Conservation (phyloP, 1,284 basidiomycete species). For the Ganoderma sp. region DNA sequence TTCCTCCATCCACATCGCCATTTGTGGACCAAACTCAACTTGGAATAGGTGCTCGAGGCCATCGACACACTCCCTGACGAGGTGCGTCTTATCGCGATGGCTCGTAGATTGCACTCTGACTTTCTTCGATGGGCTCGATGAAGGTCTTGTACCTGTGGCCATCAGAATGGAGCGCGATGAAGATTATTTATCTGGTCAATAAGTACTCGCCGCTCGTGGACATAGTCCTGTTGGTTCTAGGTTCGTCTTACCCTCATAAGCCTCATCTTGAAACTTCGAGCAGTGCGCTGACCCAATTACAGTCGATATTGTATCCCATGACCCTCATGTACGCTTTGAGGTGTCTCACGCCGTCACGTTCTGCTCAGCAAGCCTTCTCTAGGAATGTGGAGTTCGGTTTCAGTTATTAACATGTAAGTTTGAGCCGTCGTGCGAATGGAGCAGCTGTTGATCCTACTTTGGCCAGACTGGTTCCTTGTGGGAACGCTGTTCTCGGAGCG, state of each 20-base stretch:
- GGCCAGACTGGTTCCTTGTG: conserved; percentile 3
- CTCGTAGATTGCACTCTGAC: neutral
- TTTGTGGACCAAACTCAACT: neutral
- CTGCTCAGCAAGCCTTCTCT: neutral
- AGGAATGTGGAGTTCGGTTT: neutral
- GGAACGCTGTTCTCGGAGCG: conserved; percentile 4
- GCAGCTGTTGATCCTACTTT: too few species aligned
- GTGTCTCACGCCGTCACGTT: too few species aligned
- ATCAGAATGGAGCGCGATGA: conserved; percentile 7
- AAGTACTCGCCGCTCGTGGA: conserved; percentile 7
- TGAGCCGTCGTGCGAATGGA: neutral
- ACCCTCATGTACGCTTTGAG: neutral
- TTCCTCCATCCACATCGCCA: neutral
- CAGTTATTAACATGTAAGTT: neutral
- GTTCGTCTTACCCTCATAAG: neutral
- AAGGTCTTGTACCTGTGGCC: conserved; percentile 5
- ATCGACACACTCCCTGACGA: conserved; percentile 10
- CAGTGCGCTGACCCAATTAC: neutral
- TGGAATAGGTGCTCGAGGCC: neutral
- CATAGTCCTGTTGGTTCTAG: neutral
- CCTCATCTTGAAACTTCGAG: neutral
- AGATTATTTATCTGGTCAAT: conserved; percentile 5
- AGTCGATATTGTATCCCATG: conserved; percentile 1
- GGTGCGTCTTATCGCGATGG: neutral
- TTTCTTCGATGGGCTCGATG: neutral